A percentile compares a stretch with the other conserved stretches of the same genome.
Evolutionary conservation across 2,329 filamentous ascomycete genomes (phyloP).

Genomic region (Arthrobotrys sphaeroides): DNA sequence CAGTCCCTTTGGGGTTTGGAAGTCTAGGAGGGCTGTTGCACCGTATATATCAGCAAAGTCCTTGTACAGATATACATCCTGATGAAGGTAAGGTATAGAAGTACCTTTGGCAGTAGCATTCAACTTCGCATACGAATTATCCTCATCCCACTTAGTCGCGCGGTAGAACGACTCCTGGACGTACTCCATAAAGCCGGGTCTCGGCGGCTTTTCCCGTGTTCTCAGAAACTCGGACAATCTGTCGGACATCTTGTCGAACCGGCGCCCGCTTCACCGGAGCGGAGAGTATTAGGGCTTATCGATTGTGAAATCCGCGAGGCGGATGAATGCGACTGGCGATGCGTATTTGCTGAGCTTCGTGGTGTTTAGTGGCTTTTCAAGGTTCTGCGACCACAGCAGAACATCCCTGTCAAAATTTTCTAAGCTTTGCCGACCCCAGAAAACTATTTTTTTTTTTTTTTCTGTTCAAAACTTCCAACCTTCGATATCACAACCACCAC

Average conservation of each 20-base stretch:
- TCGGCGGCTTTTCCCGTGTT: too few relatives aligned
- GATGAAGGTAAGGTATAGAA: slow-evolving; percentile 50
- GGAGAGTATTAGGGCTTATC: slow-evolving; percentile 19
- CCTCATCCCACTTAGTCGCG: slow-evolving; percentile 85
- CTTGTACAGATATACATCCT: not conserved
- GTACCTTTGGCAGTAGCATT: slow-evolving; percentile 83
- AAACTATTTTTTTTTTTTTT: slow-evolving; percentile 43
- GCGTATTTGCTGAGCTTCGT: not conserved
- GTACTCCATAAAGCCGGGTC: slow-evolving; percentile 98
- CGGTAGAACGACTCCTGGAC: slow-evolving; percentile 90
- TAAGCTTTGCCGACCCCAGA: slow-evolving; percentile 30
- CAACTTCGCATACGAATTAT: slow-evolving; percentile 89
- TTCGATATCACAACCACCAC: slow-evolving; percentile 2
- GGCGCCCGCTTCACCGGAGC: slow-evolving; percentile 49
- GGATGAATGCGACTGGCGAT: not conserved
- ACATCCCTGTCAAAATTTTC: slow-evolving; percentile 48
- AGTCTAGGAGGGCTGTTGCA: slow-evolving; percentile 79
- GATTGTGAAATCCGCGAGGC: slow-evolving; percentile 23
- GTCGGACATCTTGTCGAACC: slow-evolving; percentile 73
- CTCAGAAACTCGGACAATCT: too few relatives aligned
- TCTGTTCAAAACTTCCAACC: slow-evolving; percentile 7
- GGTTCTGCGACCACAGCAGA: slow-evolving; percentile 34
- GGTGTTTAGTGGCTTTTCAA: not conserved
- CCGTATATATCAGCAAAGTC: slow-evolving; percentile 18
- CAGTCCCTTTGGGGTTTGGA: slow-evolving; percentile 83